phyloP scores from a whole-genome alignment of 352 stramenopile genomes.

The Elongisporangium undulatum region DNA sequence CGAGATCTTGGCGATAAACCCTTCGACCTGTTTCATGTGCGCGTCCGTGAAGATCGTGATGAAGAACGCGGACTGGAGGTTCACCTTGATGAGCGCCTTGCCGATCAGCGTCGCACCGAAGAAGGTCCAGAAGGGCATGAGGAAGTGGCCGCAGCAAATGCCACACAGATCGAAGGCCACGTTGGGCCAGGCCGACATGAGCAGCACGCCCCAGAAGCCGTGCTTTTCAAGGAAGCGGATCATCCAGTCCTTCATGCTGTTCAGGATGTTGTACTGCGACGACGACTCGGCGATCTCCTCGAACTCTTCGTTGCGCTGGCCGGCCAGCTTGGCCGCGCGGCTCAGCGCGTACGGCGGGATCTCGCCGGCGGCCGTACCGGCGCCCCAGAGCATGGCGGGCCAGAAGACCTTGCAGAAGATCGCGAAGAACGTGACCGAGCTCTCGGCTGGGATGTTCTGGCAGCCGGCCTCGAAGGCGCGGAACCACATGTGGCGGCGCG shows the following conservation, averaged over 20 bases:
- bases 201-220: constrained; percentile 91
- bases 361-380: constrained; percentile 90
- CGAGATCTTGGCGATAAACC: constrained; percentile 77
- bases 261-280: constrained; percentile 87
- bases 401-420: constrained; percentile 91
- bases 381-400: constrained; percentile 90
- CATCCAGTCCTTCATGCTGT: constrained; percentile 93
- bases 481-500: constrained; percentile 89
- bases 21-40: constrained; percentile 78
- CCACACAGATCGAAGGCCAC: constrained; percentile 93
- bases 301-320: constrained; percentile 88
- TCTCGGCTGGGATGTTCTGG: constrained; percentile 26
- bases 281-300: constrained; percentile 81
- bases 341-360: constrained; percentile 93
- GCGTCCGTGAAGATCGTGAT: constrained; percentile 90
- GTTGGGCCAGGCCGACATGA: constrained; percentile 94
- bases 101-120: constrained; percentile 93
- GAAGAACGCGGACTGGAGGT: constrained; percentile 88
- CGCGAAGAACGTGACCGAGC: constrained; percentile 70
- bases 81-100: constrained; percentile 92
- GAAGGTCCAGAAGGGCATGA: constrained; percentile 95
- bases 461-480: constrained; percentile 75
- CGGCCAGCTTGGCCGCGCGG: constrained; percentile 75
- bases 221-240: constrained; percentile 89
- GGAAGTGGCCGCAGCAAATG: constrained; percentile 93